Conservation (phyloP, 345 rosid genomes). For the Salix viminalis region DNA sequence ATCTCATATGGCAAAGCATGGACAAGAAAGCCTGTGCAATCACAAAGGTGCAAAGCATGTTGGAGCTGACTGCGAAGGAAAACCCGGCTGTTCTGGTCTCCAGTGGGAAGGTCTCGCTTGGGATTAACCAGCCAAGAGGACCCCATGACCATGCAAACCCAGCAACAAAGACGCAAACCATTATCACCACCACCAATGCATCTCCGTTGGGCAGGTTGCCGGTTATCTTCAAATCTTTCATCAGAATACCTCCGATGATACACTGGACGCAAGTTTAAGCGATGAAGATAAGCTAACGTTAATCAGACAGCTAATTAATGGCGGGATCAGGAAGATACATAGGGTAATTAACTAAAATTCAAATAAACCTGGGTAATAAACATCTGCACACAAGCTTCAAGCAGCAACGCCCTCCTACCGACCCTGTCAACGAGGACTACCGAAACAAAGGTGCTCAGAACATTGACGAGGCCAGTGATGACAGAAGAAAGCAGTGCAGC, state of each 20-base stretch:
- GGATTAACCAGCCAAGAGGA: conserved; percentile 61
- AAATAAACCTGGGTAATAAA: conserved; percentile 28
- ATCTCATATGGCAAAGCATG: conserved; percentile 46
- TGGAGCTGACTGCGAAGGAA: conserved; percentile 48
- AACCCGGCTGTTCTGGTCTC: conserved; percentile 55
- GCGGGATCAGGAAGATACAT: background rate
- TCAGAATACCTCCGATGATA: conserved; percentile 34
- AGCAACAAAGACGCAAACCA: conserved; percentile 42
- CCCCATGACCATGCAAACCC: conserved; percentile 85
- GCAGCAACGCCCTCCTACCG: conserved; percentile 37
- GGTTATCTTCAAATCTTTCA: conserved; percentile 13
- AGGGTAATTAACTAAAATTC: background rate
- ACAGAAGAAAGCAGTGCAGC: conserved; percentile 48
- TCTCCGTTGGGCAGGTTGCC: conserved; percentile 14
- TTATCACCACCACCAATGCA: conserved; percentile 30
- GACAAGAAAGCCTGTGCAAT: conserved; percentile 56
- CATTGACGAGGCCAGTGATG: conserved; percentile 32
- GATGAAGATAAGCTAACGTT: background rate
- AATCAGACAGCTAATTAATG: background rate
- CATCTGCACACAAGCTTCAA: conserved; percentile 31
- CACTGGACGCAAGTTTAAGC: conserved; percentile 1
- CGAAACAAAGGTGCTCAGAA: conserved; percentile 24
- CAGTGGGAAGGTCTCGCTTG: conserved; percentile 57
- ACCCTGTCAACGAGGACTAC: conserved; percentile 25
- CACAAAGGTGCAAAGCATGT: conserved; percentile 55